Base-by-base conservation (phyloP, 305 asterid genomes). In the Fraxinus paxiana region DNA sequence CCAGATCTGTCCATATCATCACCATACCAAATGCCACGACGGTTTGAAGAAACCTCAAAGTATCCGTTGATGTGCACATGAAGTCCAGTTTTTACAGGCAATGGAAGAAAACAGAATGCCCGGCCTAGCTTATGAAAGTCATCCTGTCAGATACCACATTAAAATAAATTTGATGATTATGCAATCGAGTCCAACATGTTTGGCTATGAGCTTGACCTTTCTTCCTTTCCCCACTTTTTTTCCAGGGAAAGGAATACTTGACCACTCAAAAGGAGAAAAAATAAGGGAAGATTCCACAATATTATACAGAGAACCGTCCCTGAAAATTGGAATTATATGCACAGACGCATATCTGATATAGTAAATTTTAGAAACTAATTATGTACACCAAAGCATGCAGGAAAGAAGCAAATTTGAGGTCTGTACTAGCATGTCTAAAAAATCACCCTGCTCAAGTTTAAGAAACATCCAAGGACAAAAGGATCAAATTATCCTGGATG, bases 11-110 rank as follows among this genome's bases (percentile, higher is more conserved):
- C 99, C 99, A 95, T 94, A 88, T 95, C 99, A 88, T 90, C 97
- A 81, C 99, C 99, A 82, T 94, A 95, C 99, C 99, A 95, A 88
- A 95, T 94, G 79, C 98, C 97, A 85, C 98, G 99, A 34, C 99
- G 97, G 83, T 95, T 95, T 34, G 99, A 95, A 77, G 98, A 94
- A 87, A 95, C 97, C 91, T 95, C 99, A 77, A 94, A 95, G 85
- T 90, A 95, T 80, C 99, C 99, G 83, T 95, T 94, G 63, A 93
- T 86, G 84, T 95, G 99, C 86, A 92, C 92, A 41, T 59, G 82
- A 80, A 95, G 86, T 76, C 99, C 99, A 77, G 99, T 95, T 92
- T 87, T 95, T 76, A 94, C 96, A 69, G 99, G 99, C 90, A 95
- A 83, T 59, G 99, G 99, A 74, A 94, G 98, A 92, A 92, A 95